Percentiles rank a stretch among this genome's conserved stretches.
Evolutionary conservation across 2,329 filamentous ascomycete genomes (phyloP).

Genomic region (Cytospora schulzeri): DNA sequence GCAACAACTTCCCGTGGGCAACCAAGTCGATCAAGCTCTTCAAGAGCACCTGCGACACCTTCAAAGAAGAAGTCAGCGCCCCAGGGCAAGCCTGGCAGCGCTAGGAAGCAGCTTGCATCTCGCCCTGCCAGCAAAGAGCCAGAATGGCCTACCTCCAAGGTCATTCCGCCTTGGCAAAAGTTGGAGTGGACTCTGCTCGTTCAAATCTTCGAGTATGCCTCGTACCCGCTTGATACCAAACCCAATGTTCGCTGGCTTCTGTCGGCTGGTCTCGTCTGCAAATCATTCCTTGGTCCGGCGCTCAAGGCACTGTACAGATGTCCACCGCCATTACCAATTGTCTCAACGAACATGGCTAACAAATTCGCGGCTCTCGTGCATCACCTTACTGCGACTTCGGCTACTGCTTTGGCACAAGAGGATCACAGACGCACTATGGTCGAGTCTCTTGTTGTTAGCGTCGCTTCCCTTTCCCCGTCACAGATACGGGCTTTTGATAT

Average conservation of each 20-base stretch:
- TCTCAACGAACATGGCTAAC: slow-evolving; percentile 47
- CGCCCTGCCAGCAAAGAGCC: slow-evolving; percentile 11
- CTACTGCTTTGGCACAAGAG: slow-evolving; percentile 62
- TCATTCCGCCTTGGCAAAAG: slow-evolving; percentile 35
- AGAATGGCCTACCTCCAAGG: slow-evolving; percentile 22
- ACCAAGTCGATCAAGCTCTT: neutral
- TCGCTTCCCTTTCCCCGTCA: slow-evolving; percentile 58
- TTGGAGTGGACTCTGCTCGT: slow-evolving; percentile 62
- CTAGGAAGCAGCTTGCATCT: slow-evolving; percentile 15
- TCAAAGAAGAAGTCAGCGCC: slow-evolving; percentile 12
- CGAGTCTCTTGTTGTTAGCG: slow-evolving; percentile 69
- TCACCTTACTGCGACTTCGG: slow-evolving; percentile 41
- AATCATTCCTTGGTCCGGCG: slow-evolving; percentile 70
- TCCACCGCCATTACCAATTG: slow-evolving; percentile 56
- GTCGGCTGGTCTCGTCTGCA: slow-evolving; percentile 63
- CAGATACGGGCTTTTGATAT: slow-evolving; percentile 51
- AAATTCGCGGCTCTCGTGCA: slow-evolving; percentile 56
- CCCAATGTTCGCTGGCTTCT: slow-evolving; percentile 63
- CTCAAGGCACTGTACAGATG: slow-evolving; percentile 71
- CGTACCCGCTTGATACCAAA: slow-evolving; percentile 55
- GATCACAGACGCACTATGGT: slow-evolving; percentile 61
- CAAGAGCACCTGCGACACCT: slow-evolving; percentile 8
- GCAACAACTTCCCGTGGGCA: slow-evolving; percentile 9
- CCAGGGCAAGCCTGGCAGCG: slow-evolving; percentile 4
- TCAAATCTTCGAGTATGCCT: slow-evolving; percentile 70